These are phyloP conservation scores for Coemansia sp. DNA, from an alignment of 192 early-diverging fungal species.

Conservation along the genomic window DNA sequence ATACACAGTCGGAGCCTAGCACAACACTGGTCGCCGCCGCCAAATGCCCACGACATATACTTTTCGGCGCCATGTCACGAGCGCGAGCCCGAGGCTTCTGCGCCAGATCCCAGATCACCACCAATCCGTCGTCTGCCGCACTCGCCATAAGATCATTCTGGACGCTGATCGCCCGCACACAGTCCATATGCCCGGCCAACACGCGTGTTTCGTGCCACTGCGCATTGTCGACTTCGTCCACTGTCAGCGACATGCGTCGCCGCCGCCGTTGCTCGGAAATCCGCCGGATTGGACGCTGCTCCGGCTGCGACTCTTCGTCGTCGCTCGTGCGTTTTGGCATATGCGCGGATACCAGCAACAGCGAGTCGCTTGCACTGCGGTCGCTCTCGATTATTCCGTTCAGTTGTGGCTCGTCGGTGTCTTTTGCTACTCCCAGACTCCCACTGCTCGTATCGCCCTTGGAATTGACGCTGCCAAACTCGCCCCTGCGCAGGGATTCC, in stretches of 20 bases:
- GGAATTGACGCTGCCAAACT: neutral
- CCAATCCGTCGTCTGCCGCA: constrained; percentile 41
- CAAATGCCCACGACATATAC: constrained; percentile 39
- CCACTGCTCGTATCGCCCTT: neutral
- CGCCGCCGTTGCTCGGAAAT: constrained; percentile 25
- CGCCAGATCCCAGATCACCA: constrained; percentile 41
- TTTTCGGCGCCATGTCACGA: constrained; percentile 11
- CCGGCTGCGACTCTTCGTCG: constrained; percentile 1
- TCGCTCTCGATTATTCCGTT: constrained; percentile 37
- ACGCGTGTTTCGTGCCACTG: constrained; percentile 5
- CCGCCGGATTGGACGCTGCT: constrained; percentile 15
- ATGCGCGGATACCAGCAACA: constrained; percentile 12
- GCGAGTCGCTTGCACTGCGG: neutral
- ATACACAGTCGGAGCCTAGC: constrained; percentile 14
- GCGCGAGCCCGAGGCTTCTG: constrained; percentile 1
- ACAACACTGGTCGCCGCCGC: constrained; percentile 42
- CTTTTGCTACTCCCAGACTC: neutral
- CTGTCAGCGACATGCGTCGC: constrained; percentile 13
- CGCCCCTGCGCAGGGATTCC: neutral
- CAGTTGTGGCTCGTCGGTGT: neutral
- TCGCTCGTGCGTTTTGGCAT: neutral
- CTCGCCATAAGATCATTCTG: constrained; percentile 10
- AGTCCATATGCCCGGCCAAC: constrained; percentile 42
- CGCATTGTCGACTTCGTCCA: constrained; percentile 20
- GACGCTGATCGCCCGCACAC: constrained; percentile 21